Base-by-base conservation (phyloP, 371 early-diverging fungal species). In the Lichtheimia ornata region DNA sequence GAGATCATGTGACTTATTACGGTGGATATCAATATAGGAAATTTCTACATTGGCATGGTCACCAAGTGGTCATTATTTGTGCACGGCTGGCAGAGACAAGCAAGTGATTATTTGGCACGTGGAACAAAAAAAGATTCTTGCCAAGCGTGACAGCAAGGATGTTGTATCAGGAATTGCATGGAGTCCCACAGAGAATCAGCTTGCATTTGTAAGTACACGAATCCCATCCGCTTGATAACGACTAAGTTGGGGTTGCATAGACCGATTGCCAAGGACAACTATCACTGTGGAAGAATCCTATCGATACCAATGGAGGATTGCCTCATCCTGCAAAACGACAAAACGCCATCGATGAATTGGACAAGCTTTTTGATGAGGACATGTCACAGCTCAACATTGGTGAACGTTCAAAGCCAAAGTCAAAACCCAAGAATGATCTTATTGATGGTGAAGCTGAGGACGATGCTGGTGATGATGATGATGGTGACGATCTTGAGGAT, bases 51-150 rank as follows among this genome's bases (percentile, higher is more conserved):
- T 88, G 12, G 66, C 77, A 15, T 91, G 85, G 87, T 88, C 88
- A 6, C 79, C 84, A 7, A 85, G 85, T 44, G 89, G 91, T 1
- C 51, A 68, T 4, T 84, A 83, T 50, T 47, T 91, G 7, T 83
- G 79, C 0, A 67, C 83, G 5, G 65, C 66, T 27, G 65, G 72
- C n/a, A 54, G 49, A 6, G 77, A 82, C 50, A 69, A 65, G 6
- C 66, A 73, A 28, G 17, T 88, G 4, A 69, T 72, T 20, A 65
- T 91, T 22, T 91, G 89, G 89, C 70, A 79, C 13, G 64, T 70
- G 2, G 66, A 64, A 50, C 64, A 55, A 18, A 58, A 62, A 43
- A 41, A 54, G 9, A 41, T 66, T 4, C 59, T 77, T 13, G 47
- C 53, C 5, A 52, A 74, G 20, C 56, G 77, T 40, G 59, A 63